Evolutionary conservation across 352 stramenopile genomes (phyloP).

Genomic region (Aphanomyces astaci): DNA sequence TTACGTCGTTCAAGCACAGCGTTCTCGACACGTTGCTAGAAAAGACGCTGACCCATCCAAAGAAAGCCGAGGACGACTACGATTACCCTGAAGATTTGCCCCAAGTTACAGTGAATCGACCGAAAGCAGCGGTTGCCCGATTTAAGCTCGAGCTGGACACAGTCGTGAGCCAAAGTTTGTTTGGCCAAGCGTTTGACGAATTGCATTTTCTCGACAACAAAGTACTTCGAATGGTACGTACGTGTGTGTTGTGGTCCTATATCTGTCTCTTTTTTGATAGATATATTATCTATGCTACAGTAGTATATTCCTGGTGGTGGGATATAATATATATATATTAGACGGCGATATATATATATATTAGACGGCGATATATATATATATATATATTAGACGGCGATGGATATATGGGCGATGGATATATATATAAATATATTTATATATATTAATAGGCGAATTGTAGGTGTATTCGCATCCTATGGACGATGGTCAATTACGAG

Average conservation of each 20-base stretch:
- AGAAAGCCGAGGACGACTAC: conserved; percentile 85
- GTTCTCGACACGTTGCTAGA: conserved; percentile 67
- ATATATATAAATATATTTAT: too few species aligned
- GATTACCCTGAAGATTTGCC: conserved; percentile 87
- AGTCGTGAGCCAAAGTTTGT: conserved; percentile 66
- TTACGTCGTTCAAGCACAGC: conserved; percentile 69
- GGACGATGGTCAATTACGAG: conserved; percentile 85
- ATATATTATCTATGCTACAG: too few species aligned
- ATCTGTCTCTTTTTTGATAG: too few species aligned
- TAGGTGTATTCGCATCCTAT: conserved; percentile 84
- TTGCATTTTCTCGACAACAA: conserved; percentile 74
- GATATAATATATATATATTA: too few species aligned
- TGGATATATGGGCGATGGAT: too few species aligned
- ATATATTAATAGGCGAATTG: too few species aligned
- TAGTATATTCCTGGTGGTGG: too few species aligned
- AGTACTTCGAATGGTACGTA: conserved; percentile 56
- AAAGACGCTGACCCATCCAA: conserved; percentile 62
- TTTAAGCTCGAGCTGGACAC: conserved; percentile 42
- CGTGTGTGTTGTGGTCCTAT: neutral
- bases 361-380: too few species aligned
- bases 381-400: too few species aligned
- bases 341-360: too few species aligned
- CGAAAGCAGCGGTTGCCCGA: conserved; percentile 72
- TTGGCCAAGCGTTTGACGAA: conserved; percentile 80
- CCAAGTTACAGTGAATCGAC: conserved; percentile 74